A percentile compares a stretch with the other conserved stretches of the same genome.
Evolutionary conservation across 805 yeast genomes (phyloP).

Genomic region (Candida ipomoeae): DNA sequence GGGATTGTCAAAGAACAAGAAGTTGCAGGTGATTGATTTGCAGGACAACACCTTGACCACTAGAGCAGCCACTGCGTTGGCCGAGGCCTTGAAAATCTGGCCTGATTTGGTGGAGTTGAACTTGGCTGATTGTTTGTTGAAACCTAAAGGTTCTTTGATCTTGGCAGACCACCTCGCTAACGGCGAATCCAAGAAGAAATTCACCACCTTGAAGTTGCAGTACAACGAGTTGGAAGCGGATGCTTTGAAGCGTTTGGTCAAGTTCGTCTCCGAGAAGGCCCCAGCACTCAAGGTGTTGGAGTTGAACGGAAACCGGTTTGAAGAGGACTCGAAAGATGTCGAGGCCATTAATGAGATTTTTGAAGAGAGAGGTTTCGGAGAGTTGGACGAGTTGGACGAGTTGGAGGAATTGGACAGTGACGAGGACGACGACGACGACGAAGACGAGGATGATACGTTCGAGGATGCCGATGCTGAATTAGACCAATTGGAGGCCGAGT

Average conservation of each 20-base stretch:
- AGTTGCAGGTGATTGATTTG: slow-evolving; percentile 69
- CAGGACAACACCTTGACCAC: slow-evolving; percentile 94
- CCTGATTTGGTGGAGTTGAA: slow-evolving; percentile 66
- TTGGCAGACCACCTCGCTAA: slow-evolving; percentile 45
- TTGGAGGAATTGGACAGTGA: slow-evolving; percentile 78
- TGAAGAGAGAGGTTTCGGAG: slow-evolving; percentile 71
- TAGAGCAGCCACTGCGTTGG: slow-evolving; percentile 54
- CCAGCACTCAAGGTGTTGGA: slow-evolving; percentile 65
- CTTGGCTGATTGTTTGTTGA: slow-evolving; percentile 84
- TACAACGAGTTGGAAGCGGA: slow-evolving; percentile 78
- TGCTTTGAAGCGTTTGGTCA: slow-evolving; percentile 56
- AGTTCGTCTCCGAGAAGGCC: slow-evolving; percentile 50
- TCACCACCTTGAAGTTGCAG: slow-evolving; percentile 69
- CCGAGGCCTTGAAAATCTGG: slow-evolving; percentile 53
- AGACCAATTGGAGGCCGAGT: slow-evolving; percentile 50
- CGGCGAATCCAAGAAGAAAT: slow-evolving; percentile 34
- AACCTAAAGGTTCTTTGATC: slow-evolving; percentile 66
- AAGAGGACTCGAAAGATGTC: slow-evolving; percentile 76
- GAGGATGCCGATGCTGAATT: slow-evolving; percentile 53
- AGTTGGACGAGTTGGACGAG: slow-evolving; percentile 90
- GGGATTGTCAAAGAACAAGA: slow-evolving; percentile 62
- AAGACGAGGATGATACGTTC: slow-evolving; percentile 43
- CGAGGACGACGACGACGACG: slow-evolving; percentile 59
- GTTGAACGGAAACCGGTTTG: slow-evolving; percentile 89
- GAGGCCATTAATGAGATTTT: slow-evolving; percentile 59